Evolutionary conservation across 139 green algal genomes (phyloP), one percentile per base, ranked within the genome.

Genomic region (Pleodorina starrii): DNA sequence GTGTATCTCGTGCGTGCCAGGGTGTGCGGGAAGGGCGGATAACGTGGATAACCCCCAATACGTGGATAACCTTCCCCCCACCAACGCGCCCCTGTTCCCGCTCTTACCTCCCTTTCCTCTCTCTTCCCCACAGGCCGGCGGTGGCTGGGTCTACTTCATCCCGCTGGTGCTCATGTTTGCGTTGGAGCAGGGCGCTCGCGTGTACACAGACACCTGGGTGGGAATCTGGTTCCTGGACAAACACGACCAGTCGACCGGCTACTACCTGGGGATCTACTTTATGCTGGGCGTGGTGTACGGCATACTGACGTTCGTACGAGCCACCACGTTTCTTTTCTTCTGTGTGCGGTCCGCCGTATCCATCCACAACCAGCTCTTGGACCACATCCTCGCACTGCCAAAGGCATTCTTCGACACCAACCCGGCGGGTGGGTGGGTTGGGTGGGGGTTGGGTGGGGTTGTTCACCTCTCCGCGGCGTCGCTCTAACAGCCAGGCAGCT

Each of bases 351-450:
- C 92, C 19, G 88, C 91, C 0, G 88, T 95, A 25, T 90, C 82
- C 36, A 87, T 96, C 80, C 94, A 97, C 92, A 93, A 96, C 84
- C 60, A 88, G 35, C 92, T 98, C 84, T 92, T 97, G 78, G 44
- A 86, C 48, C 90, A 95, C 60, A 81, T 98, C 1, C 90, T 97
- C 92, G 90, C 87, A 35, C 91, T 96, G 77, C 96, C 96, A 75
- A 97, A 98, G 91, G 44, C 89, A 36, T 99, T 99, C 93, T 99
- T 99, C 81, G 96, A 99, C 95, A 98, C 96, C 60, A 99, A 97
- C 35, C 97, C 97, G 7, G 92, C 96, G 21, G 91, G 96, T 79
- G 82, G 79, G 82, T 48, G n/a, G 14, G 25, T 4, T 73, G 63
- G 32, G 63, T 73, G 63, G n/a, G 32, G 2, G 27, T 32, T 71